Base-by-base conservation (phyloP, 1,139 yeast species). In the Debaryomyces nepalensis region DNA sequence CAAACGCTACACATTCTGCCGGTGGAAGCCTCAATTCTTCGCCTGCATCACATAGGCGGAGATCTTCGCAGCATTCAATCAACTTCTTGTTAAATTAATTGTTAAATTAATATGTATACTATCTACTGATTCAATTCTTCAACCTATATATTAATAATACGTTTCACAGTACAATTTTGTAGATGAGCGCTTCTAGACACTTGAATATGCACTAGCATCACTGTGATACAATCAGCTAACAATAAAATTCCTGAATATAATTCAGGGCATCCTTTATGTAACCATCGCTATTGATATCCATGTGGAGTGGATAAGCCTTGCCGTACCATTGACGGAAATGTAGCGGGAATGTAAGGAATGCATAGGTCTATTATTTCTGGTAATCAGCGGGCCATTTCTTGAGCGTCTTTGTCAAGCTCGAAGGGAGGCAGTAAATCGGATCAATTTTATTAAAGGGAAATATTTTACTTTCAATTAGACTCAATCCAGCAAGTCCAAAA, bases 341-440 rank as follows among this genome's bases (percentile, higher is more conserved):
- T 29, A 29, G 21, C 11, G 10, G 2, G 19, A 15, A 5, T 10
- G 6, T 11, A 29, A 10, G 9, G 3, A 29, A 29, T 8, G n/a
- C 26, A 10, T 10, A 27, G 10, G 2, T 6, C 30, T n/a, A 23
- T 50, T 51, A 23, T 8, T 14, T 29, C 9, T 18, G 26, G 24
- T 37, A 41, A 29, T 41, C 41, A 11, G 4, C 7, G 4, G 43
- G 43, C 75, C 81, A 81, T 50, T 70, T 69, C 40, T 59, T 68
- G 36, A 84, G 71, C 6, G 63, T 63, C n/a, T 56, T 54, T n/a
- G 83, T 73, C 0, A 80, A 66, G 1, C 64, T 57, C 7, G 50
- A 56, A 1, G 98, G 96, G 75, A 93, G 76, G 57, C 98, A 93
- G 61, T 87, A 91, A 1, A 84, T 75, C 0, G 99, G 97, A 61